These are phyloP conservation scores for Aspergillus uvarum DNA, from an alignment of 2,329 filamentous ascomycete genomes.

Conservation along the genomic window DNA sequence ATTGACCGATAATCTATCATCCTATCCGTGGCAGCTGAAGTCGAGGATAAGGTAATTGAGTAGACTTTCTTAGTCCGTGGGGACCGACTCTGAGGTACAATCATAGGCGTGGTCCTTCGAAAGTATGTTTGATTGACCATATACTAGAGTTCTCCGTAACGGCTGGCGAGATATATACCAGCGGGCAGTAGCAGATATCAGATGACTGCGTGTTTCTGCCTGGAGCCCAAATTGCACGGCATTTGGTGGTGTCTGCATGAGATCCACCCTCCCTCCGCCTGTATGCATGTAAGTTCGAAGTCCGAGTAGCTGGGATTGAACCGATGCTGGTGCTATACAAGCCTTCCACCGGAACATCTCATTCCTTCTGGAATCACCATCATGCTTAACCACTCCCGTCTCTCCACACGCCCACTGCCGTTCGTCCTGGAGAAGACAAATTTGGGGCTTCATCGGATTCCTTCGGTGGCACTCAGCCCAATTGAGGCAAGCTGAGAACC, in stretches of 20 bases:
- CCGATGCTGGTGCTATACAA: not conserved
- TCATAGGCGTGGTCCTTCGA: not conserved
- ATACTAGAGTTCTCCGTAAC: not conserved
- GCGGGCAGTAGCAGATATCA: not conserved
- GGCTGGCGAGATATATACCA: not conserved
- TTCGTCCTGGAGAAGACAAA: not conserved
- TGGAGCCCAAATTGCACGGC: not conserved
- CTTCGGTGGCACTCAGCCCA: not conserved
- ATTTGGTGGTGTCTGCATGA: not conserved
- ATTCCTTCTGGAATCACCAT: not conserved
- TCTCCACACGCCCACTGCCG: not conserved
- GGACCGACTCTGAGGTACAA: not conserved
- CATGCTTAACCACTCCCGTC: not conserved
- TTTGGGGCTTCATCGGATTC: not conserved
- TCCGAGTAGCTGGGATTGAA: not conserved
- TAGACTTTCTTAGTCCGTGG: not conserved
- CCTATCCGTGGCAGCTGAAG: not conserved
- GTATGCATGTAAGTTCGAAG: not conserved
- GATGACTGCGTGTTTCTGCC: not conserved
- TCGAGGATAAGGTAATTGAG: not conserved
- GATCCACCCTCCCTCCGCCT: not conserved
- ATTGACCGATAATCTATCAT: constrained; percentile 1
- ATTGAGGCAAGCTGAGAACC: not conserved
- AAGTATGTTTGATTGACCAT: not conserved
- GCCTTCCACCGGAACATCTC: not conserved